Base-by-base conservation (phyloP, 2,329 filamentous ascomycete species). In the Colletotrichum melonis region DNA sequence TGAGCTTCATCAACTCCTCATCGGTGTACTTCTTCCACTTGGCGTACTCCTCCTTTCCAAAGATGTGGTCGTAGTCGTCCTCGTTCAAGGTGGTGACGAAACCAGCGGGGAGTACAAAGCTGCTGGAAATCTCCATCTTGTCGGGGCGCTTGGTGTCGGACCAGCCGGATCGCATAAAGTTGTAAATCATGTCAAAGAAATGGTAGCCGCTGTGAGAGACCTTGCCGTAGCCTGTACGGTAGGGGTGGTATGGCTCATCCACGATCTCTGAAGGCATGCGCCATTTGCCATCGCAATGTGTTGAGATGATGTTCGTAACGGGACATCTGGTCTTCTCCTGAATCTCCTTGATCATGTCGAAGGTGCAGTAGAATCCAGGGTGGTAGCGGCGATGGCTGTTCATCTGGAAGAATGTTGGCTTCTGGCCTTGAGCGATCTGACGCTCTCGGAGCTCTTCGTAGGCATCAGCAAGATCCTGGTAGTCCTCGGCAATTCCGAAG, bases 201-300 rank as follows among this genome's bases (percentile, higher is more conserved):
- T 69, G 66, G 57, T 69, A 69, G 35, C 66, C 66, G 66, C 66
- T 69, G 66, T 69, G 66, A 28, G 66, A 69, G 4, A 69, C 57
- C 49, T 69, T 69, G 57, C 66, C 66, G 24, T 69, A 63, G 35
- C 66, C 66, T 32, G 22, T 28, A 35, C 35, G 22, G 58, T 63
- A 69, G 22, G 57, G n/a, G 57, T 69, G 66, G 57, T 69, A 69
- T 9, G 42, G 42, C 42, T 46, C 42, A 7, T 68, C 65, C 32
- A 68, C 65, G 19, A 68, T 46, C 24, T 68, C 65, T 22, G 55
- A 49, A 6, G 65, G 65, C 26, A 68, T 32, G 14, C 65, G 54
- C 65, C 65, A 68, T 28, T 35, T 30, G 9, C 65, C 65, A 49
- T 68, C 65, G 35, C 65, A 68, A 42, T 68, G 65, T 14, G 65